phyloP scores from a whole-genome alignment of 805 yeast species.

The Wickerhamomyces queroliae region DNA sequence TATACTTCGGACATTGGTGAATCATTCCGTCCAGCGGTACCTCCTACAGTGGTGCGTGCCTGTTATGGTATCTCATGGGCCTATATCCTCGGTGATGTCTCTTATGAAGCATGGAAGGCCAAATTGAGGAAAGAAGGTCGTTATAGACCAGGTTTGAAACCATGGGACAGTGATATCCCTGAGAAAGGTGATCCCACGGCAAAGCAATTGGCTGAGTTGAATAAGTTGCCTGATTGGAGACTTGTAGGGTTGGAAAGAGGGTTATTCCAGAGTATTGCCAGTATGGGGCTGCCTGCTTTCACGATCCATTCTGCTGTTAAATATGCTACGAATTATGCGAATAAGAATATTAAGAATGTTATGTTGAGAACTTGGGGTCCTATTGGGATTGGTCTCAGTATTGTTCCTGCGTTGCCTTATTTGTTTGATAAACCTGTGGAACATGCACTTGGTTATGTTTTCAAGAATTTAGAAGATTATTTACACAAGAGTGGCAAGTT shows the following conservation, averaged over 20 bases:
- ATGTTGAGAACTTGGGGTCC: slow-evolving; percentile 63
- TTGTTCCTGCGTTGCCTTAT: slow-evolving; percentile 74
- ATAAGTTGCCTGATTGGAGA: slow-evolving; percentile 60
- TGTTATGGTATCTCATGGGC: slow-evolving; percentile 77
- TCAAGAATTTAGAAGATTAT: slow-evolving; percentile 42
- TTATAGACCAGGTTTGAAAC: slow-evolving; percentile 52
- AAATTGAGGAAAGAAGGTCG: slow-evolving; percentile 61
- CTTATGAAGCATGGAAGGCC: slow-evolving; percentile 68
- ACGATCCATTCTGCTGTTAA: slow-evolving; percentile 75
- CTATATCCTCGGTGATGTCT: slow-evolving; percentile 70
- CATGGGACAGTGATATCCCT: slow-evolving; percentile 53
- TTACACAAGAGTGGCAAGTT: slow-evolving; percentile 7
- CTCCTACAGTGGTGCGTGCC: slow-evolving; percentile 53
- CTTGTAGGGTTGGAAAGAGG: slow-evolving; percentile 63
- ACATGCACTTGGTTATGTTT: slow-evolving; percentile 53
- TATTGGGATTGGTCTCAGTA: slow-evolving; percentile 68
- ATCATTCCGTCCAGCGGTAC: slow-evolving; percentile 78
- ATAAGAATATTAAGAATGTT: slow-evolving; percentile 44
- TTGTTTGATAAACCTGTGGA: slow-evolving; percentile 83
- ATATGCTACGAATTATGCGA: slow-evolving; percentile 56
- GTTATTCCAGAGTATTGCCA: slow-evolving; percentile 75
- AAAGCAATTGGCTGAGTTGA: slow-evolving; percentile 29
- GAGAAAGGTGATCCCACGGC: slow-evolving; percentile 28
- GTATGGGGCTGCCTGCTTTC: slow-evolving; percentile 84
- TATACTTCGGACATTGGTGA: slow-evolving; percentile 86